Evolutionary conservation across 371 early-diverging fungal species (phyloP).

Genomic region (Catenaria anguillulae): DNA sequence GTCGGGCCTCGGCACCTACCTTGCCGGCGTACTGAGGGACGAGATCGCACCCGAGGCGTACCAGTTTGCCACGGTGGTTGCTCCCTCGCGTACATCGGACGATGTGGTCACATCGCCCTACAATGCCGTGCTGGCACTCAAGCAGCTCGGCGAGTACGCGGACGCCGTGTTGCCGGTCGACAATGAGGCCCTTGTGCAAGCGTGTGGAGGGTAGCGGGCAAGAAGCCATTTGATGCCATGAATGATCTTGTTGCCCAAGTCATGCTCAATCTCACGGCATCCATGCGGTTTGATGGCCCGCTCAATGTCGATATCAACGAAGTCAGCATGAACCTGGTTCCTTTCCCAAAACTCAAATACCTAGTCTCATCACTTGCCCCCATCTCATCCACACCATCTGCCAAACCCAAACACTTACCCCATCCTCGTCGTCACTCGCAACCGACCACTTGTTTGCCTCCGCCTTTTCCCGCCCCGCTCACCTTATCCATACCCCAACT

Average conservation of each 20-base stretch:
- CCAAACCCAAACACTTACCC: not conserved
- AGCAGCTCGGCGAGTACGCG: constrained; percentile 24
- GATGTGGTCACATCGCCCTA: constrained; percentile 46
- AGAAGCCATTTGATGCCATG: constrained; percentile 27
- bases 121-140: constrained; percentile 42
- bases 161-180: constrained; percentile 53
- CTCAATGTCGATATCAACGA: constrained; percentile 64
- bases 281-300: constrained; percentile 48
- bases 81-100: constrained; percentile 26
- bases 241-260: constrained; percentile 38
- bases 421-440: constrained; percentile 9
- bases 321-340: constrained; percentile 58
- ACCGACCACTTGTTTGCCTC: constrained; percentile 46
- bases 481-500: constrained; percentile 42
- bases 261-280: constrained; percentile 37
- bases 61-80: constrained; percentile 30
- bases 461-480: constrained; percentile 39
- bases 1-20: constrained; percentile 43
- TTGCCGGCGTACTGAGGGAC: constrained; percentile 32
- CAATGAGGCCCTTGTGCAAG: constrained; percentile 41
- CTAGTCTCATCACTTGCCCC: not conserved
- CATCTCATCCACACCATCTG: too few species aligned
- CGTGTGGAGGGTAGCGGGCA: constrained; percentile 20
- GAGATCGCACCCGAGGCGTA: constrained; percentile 20
- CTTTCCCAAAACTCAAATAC: constrained; percentile 40